Evolutionary conservation across 2,329 filamentous ascomycete species (phyloP).

Genomic region (Claviceps citrina): DNA sequence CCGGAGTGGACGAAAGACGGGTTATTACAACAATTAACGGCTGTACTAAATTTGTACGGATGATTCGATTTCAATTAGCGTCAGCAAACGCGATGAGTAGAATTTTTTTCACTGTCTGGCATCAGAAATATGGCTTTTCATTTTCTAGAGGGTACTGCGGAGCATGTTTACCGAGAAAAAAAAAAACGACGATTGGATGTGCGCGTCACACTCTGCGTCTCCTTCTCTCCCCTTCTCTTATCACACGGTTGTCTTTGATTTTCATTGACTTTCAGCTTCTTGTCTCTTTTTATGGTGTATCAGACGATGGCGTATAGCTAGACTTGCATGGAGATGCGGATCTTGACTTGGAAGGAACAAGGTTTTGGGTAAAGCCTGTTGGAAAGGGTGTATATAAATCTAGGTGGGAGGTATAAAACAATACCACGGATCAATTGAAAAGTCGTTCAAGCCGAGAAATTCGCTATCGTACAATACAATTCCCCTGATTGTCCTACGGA

Average conservation of each 20-base stretch:
- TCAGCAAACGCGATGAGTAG: no score
- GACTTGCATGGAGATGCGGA: constrained; percentile 9
- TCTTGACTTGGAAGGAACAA: constrained; percentile 8
- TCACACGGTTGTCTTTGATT: not conserved
- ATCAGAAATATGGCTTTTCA: not conserved
- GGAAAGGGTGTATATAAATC: constrained; percentile 13
- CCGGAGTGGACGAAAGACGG: constrained; percentile 47
- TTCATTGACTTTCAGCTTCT: not conserved
- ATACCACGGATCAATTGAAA: constrained; percentile 8
- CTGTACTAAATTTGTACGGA: constrained; percentile 36
- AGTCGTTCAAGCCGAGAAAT: constrained; percentile 2
- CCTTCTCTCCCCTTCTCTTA: not conserved
- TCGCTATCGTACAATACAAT: constrained; percentile 8
- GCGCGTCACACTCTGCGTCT: constrained; percentile 1
- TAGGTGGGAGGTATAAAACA: constrained; percentile 11
- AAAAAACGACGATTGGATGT: not conserved
- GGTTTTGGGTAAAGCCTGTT: not conserved
- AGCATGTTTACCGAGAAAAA: not conserved
- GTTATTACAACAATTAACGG: constrained; percentile 52
- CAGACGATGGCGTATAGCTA: constrained; percentile 11
- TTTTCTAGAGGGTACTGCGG: not conserved
- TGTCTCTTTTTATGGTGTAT: constrained; percentile 4
- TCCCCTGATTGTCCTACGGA: constrained; percentile 2
- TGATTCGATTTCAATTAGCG: no score
- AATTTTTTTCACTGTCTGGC: not conserved